A percentile compares a stretch with the other conserved stretches of the same genome.
Conservation (phyloP, 176 grass and related monocot genomes). For the Avena sativa region DNA sequence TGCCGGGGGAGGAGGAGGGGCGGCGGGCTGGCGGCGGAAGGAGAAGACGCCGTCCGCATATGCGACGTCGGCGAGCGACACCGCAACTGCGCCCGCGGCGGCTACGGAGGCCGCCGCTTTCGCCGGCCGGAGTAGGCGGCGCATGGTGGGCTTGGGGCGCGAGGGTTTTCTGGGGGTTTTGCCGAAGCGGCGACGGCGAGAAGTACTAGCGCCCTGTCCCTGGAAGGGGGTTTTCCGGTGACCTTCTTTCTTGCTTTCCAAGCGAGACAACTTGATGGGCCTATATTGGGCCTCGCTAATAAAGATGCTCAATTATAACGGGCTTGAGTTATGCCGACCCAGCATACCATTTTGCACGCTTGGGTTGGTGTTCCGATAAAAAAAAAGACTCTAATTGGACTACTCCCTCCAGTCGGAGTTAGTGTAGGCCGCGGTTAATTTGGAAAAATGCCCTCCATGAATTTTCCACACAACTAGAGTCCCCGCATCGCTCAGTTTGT, state of each 20-base stretch:
- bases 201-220: not conserved
- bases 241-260: slow-evolving; percentile 39
- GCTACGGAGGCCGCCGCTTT: slow-evolving; percentile 41
- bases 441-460: no score
- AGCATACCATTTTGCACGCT: no score
- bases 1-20: slow-evolving; percentile 25
- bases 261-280: not conserved
- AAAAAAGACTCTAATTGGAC: no score
- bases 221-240: slow-evolving; percentile 1
- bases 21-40: slow-evolving; percentile 51
- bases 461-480: no score
- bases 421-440: no score
- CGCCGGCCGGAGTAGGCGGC: slow-evolving; percentile 54
- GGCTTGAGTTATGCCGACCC: no score
- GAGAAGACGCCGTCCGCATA: slow-evolving; percentile 72
- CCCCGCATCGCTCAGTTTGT: no score
- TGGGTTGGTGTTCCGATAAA: no score
- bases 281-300: not conserved
- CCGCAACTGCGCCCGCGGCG: slow-evolving; percentile 34
- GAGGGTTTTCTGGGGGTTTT: slow-evolving; percentile 57
- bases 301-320: not conserved
- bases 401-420: no score
- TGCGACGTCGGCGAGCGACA: slow-evolving; percentile 50
- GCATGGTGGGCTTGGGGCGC: slow-evolving; percentile 30
- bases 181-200: slow-evolving; percentile 28